Percentiles rank a stretch among this genome's conserved stretches.
These are phyloP conservation scores for Microdochium paspali DNA, from an alignment of 2,329 filamentous ascomycete species.

Conservation along the genomic window DNA sequence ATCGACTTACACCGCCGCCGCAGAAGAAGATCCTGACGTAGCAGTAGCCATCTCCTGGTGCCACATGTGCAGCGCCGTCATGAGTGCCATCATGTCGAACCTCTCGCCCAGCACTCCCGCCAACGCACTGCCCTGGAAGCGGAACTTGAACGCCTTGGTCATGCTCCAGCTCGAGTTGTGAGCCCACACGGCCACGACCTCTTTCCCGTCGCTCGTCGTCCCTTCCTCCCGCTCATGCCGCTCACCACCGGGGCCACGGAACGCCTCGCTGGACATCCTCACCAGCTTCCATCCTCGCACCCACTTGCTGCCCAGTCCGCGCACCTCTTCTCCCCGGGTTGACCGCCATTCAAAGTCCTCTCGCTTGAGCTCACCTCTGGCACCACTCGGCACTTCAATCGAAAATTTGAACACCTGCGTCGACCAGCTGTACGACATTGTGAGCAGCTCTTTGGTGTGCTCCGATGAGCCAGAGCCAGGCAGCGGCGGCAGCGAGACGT, in stretches of 20 bases:
- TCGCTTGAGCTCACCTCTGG: conserved; percentile 2
- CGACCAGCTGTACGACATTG: conserved; percentile 1
- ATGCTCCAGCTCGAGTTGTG: conserved; percentile 6
- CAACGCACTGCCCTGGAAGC: conserved; percentile 11
- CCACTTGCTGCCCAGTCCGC: conserved; percentile 4
- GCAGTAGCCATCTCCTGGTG: conserved; percentile 2
- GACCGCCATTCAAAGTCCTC: conserved; percentile 17
- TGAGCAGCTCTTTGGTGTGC: neutral
- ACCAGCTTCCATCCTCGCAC: conserved; percentile 14
- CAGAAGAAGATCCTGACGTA: neutral
- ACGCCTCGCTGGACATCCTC: conserved; percentile 5
- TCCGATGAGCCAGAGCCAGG: neutral
- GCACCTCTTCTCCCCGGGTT: conserved; percentile 10
- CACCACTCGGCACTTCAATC: conserved; percentile 6
- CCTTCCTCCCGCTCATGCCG: conserved; percentile 1
- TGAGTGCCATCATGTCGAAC: conserved; percentile 10
- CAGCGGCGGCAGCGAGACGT: conserved; percentile 4
- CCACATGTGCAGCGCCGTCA: conserved; percentile 12
- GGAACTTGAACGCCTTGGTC: conserved; percentile 12
- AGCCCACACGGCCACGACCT: conserved; percentile 13
- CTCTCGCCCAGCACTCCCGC: conserved; percentile 12
- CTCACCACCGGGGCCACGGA: conserved; percentile 4
- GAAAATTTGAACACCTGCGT: conserved; percentile 5
- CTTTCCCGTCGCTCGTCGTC: conserved; percentile 11
- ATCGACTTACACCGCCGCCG: neutral